Evolutionary conservation across 2,329 filamentous ascomycete species (phyloP).

Genomic region (Mycogone perniciosa): DNA sequence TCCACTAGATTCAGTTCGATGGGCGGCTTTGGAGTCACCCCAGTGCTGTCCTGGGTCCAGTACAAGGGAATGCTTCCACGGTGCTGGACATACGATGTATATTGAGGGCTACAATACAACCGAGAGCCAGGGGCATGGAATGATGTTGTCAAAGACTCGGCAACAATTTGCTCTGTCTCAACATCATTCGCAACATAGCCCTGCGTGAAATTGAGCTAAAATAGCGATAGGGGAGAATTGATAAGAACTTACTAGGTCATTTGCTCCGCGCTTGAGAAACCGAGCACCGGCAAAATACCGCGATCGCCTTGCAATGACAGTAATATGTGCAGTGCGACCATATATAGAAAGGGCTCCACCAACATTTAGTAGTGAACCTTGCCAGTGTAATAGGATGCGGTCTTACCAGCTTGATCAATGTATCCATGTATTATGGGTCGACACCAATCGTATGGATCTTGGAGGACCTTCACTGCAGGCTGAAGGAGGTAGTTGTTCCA

Average conservation of each 20-base stretch:
- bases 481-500: conserved; percentile 90
- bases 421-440: conserved; percentile 93
- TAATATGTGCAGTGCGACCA: conserved; percentile 82
- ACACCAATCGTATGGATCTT: conserved; percentile 91
- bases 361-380: background rate
- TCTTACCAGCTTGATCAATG: conserved; percentile 71
- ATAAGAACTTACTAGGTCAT: conserved; percentile 56
- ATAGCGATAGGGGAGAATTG: background rate
- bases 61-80: conserved; percentile 93
- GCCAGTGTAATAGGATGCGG: background rate
- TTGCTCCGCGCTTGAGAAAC: conserved; percentile 89
- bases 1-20: conserved; percentile 95
- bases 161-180: conserved; percentile 97
- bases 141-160: conserved; percentile 87
- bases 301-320: conserved; percentile 86
- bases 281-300: conserved; percentile 90
- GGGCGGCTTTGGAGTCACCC: conserved; percentile 91
- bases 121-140: conserved; percentile 86
- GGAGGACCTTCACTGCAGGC: conserved; percentile 63
- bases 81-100: conserved; percentile 95
- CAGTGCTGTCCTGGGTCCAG: conserved; percentile 95
- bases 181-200: conserved; percentile 98
- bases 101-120: conserved; percentile 81
- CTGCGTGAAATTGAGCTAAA: conserved; percentile 20
- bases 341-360: conserved; percentile 66